Evolutionary conservation across 2,329 filamentous ascomycete species (phyloP), one percentile per base, ranked within the genome.

Genomic region (Fusarium avenaceum): DNA sequence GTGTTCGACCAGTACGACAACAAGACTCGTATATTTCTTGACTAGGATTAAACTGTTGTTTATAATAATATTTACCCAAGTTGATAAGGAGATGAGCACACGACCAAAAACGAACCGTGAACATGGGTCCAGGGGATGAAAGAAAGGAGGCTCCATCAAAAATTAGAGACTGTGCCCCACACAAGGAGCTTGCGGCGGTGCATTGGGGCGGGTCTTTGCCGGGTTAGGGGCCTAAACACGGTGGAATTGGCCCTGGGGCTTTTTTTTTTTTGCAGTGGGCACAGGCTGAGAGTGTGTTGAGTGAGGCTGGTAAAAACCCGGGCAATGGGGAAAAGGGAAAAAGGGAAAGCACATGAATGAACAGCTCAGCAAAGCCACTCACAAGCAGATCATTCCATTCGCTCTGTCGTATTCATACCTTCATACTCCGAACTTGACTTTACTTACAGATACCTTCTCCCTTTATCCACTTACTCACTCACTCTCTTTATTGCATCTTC

Each of bases 291-390:
- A n/a, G 33, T 8, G 15, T 38, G 35, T n/a, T 33, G 35, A n/a
- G 17, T 38, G 35, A n/a, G 17, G 35, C 35, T 38, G 35, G 35
- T 35, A 35, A 35, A 35, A 35, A n/a, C n/a, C 28, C 28, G 22
- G 22, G 22, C 22, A 35, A 35, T 17, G 13, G 33, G 33, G 26
- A 40, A 69, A 39, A n/a, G 26, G 43, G 35, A 53, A 71, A 71
- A 71, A 52, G 38, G 58, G 56, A 57, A 67, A 53, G 68, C 57
- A 70, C 58, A 72, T 70, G 58, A 58, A 64, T 43, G 61, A 68
- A 69, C 67, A 69, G 55, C 64, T 57, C 57, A 63, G 55, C 64
- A 54, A 52, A 50, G 44, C 50, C 38, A 53, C 30, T 51, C 35
- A 8, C 43, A 30, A 30, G 11, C 13, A 19, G 24, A 30, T 42